Conservation (phyloP, 352 stramenopile species). For the Thalassiosira livingstoniorum region DNA sequence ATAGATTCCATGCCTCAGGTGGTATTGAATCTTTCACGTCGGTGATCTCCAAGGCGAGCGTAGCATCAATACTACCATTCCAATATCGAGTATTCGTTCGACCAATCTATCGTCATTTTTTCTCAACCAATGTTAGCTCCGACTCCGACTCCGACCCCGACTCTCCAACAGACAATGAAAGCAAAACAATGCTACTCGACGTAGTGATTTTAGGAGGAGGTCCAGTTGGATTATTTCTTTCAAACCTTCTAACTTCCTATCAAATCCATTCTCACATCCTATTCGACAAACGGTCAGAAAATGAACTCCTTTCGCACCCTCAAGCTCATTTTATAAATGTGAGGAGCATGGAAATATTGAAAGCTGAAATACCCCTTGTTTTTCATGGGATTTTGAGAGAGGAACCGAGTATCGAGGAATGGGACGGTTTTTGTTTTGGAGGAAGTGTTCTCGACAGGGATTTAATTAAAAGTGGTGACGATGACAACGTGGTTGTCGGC, state of each 20-base stretch:
- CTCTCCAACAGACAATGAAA: neutral
- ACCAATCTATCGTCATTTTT: no score
- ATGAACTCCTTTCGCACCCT: constrained; percentile 85
- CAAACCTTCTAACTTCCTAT: constrained; percentile 72
- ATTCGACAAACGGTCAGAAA: constrained; percentile 63
- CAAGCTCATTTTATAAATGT: constrained; percentile 96
- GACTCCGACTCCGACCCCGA: no score
- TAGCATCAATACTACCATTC: no score
- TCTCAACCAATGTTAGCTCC: no score
- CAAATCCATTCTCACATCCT: constrained; percentile 61
- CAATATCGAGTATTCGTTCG: no score
- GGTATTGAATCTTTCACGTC: no score
- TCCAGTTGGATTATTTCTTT: constrained; percentile 75
- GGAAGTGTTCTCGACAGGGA: constrained; percentile 53
- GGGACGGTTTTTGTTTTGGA: constrained; percentile 83
- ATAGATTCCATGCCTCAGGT: no score
- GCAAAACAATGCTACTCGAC: constrained; percentile 25
- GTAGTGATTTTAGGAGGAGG: constrained; percentile 79
- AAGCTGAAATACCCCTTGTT: constrained; percentile 49
- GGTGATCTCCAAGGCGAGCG: no score
- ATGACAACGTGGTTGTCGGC: constrained; percentile 59
- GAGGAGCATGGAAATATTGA: constrained; percentile 93
- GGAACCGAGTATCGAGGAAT: constrained; percentile 76
- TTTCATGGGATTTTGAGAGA: constrained; percentile 58
- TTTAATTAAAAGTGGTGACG: constrained; percentile 87